A percentile compares a stretch with the other conserved stretches of the same genome.
phyloP scores from a whole-genome alignment of 108 stramenopile species.

The Fragilariopsis cylindrus region DNA sequence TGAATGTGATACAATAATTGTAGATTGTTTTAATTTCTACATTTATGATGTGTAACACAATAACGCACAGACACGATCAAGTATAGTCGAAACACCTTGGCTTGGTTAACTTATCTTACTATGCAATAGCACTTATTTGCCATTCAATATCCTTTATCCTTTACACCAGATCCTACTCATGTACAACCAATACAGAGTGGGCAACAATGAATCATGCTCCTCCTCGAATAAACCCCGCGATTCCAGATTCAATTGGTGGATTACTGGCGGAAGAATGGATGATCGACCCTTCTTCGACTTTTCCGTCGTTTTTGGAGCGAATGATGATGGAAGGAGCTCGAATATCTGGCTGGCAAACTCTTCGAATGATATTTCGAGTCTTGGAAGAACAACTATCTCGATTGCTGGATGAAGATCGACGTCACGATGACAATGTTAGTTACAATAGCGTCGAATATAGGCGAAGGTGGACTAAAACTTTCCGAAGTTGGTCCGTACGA shows the following conservation, averaged over 20 bases:
- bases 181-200: slow-evolving; percentile 1
- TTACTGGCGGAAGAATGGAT: slow-evolving; percentile 83
- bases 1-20: too few species aligned
- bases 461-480: neutral
- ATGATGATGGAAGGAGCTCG: slow-evolving; percentile 69
- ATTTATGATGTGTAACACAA: too few species aligned
- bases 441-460: neutral
- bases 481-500: neutral
- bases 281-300: slow-evolving; percentile 66
- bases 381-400: slow-evolving; percentile 11
- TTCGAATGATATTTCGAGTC: slow-evolving; percentile 17
- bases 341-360: slow-evolving; percentile 54
- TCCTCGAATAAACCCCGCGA: slow-evolving; percentile 43
- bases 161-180: neutral
- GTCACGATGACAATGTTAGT: neutral
- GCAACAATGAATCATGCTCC: neutral
- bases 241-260: slow-evolving; percentile 65
- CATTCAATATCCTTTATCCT: neutral
- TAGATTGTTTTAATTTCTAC: too few species aligned
- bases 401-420: neutral
- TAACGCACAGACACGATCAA: too few species aligned
- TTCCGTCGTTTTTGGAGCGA: slow-evolving; percentile 86
- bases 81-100: slow-evolving; percentile 21
- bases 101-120: too few species aligned
- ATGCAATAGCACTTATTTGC: neutral